A percentile compares a stretch with the other conserved stretches of the same genome.
Evolutionary conservation across 2,329 filamentous ascomycete species (phyloP).

Genomic region (Taxawa tesnikishii): DNA sequence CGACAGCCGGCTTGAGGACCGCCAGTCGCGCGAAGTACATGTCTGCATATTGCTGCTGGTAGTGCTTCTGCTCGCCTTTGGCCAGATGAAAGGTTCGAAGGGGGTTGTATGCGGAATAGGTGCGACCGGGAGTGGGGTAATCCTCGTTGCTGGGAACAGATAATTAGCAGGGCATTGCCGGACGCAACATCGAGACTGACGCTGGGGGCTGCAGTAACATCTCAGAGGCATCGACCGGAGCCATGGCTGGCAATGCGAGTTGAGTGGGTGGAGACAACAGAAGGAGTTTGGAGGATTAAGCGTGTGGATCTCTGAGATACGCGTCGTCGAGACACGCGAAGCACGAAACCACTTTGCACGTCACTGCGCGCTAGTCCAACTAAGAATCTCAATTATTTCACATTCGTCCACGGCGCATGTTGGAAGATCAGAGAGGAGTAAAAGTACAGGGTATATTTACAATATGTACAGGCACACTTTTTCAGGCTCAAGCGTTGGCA

Average conservation of each 20-base stretch:
- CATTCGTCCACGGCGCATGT: not conserved
- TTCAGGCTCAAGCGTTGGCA: not conserved
- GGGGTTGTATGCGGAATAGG: constrained; percentile 55
- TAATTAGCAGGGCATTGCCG: not conserved
- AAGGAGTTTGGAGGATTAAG: constrained; percentile 1
- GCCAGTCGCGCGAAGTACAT: constrained; percentile 92
- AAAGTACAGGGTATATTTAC: constrained; percentile 8
- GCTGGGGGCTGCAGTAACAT: constrained; percentile 9
- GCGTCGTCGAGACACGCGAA: constrained; percentile 2
- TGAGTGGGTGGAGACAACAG: not conserved
- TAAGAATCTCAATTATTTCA: not conserved
- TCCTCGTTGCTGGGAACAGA: constrained; percentile 2
- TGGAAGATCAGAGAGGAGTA: constrained; percentile 5
- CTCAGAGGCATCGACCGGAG: constrained; percentile 5
- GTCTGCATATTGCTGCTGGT: constrained; percentile 91
- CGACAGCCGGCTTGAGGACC: constrained; percentile 73
- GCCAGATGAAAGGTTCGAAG: constrained; percentile 63
- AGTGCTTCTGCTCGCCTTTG: constrained; percentile 51
- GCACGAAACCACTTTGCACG: constrained; percentile 3
- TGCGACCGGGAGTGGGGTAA: constrained; percentile 36
- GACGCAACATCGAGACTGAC: constrained; percentile 2
- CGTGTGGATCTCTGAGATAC: constrained; percentile 2
- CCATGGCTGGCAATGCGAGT: too few relatives aligned
- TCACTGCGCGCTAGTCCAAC: not conserved
- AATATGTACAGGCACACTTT: constrained; percentile 1